Base-by-base conservation (phyloP, 1,284 basidiomycete species). In the Leucoagaricus sp. region DNA sequence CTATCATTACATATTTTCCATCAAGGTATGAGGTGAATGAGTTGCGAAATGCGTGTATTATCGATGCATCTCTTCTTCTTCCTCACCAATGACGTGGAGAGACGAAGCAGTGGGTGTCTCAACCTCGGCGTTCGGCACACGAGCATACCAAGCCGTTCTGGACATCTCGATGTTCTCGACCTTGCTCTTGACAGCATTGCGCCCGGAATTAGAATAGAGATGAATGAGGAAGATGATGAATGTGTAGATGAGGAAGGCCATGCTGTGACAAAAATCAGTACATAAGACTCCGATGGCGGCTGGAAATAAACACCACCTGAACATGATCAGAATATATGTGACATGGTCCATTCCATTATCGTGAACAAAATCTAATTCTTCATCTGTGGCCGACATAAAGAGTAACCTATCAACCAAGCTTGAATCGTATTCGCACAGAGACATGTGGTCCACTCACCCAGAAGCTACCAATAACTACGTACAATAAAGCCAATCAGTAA, bases 351-450 rank as follows among this genome's bases (percentile, higher is more conserved):
- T 89, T 49, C 82, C 88, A 31, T 77, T 75, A 23, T 81, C 81
- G 63, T 91, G 78, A 12, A 88, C 83, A 60, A 80, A 88, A 31
- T 79, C 66, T 40, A 96, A 75, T 68, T 96, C 92, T 73, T 97
- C 94, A 68, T 96, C 93, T 0, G 94, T 96, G 0, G 88, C 93
- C 12, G 90, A 91, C 83, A 96, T 93, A 78, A 96, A 96, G 10
- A 94, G 73, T 1, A 93, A 65, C 2, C 89, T 70, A 38, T 53
- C 44, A 48, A 29, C 44, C 41, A 17, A 38, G 34, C 25, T 9
- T 10, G 7, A 36, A 13, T 33, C 33, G 36, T 50, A 17, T 38
- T 36, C n/a, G n/a, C n/a, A n/a, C n/a, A n/a, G n/a, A n/a, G n/a
- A n/a, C 10, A 4, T 8, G 36, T 17, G 7, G n/a, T 8, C 26